Evolutionary conservation across 805 yeast genomes (phyloP), one percentile per base, ranked within the genome.

Genomic region (Candida lessepsii): DNA sequence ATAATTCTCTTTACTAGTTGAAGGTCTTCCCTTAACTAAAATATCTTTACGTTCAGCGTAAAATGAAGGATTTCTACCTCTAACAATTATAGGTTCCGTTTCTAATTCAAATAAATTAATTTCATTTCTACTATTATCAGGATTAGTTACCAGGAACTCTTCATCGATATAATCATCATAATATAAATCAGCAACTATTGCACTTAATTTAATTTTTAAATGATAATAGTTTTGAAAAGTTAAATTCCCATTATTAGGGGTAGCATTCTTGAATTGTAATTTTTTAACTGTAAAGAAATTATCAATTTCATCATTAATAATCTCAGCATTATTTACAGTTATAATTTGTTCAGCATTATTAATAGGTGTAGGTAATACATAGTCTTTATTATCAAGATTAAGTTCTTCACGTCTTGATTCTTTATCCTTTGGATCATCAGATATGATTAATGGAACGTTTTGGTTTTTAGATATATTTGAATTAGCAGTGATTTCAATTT

Each of bases 61-160:
- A 46, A 78, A 79, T n/a, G 76, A 67, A 2, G 84, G 83, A 48
- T 78, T 79, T 37, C 83, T 56, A 2, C 84, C 84, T 45, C 84
- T 57, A 7, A 78, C 83, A 10, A 75, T 74, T 3, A 79, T 71
- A 1, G 80, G 80, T 24, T 70, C 61, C 44, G 63, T 63, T 5
- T 50, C 47, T 18, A 64, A 47, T 37, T 64, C 70, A 40, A 51
- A 49, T 16, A 64, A 44, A 3, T 49, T 47, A 4, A 63, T 52
- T 41, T 64, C 70, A 40, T 63, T 64, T 23, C 54, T 50, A 29
- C 57, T 54, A 23, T 46, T 48, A 21, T 45, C 54, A 13, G 45
- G 46, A 35, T 41, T 46, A 9, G 49, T 48, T 2, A 42, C 51
- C 19, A 48, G 35, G 16, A 51, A 49, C 25, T 58, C 65, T n/a